These are phyloP conservation scores for Raffaelea albimanens DNA, from an alignment of 2,329 filamentous ascomycete genomes.

Conservation along the genomic window DNA sequence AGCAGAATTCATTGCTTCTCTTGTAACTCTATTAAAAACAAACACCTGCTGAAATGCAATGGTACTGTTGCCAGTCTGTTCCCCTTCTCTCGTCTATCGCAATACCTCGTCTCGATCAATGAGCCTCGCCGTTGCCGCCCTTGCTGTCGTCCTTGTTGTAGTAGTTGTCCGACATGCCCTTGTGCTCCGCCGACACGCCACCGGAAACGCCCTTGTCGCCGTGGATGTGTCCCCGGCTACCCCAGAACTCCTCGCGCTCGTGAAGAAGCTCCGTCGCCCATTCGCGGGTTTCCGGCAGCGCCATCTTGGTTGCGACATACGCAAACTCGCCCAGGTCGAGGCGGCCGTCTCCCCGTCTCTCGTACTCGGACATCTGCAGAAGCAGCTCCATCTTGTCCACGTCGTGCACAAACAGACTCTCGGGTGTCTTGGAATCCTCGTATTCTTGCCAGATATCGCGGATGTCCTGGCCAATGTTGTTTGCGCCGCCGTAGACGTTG, in stretches of 20 bases:
- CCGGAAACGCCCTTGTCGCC: conserved; percentile 33
- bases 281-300: conserved; percentile 64
- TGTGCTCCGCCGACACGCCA: conserved; percentile 26
- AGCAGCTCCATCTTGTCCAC: conserved; percentile 95
- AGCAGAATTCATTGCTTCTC: no score
- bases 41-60: no score
- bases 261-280: conserved; percentile 71
- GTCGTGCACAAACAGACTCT: conserved; percentile 88
- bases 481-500: conserved; percentile 58
- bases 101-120: not conserved
- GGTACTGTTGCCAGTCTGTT: not conserved
- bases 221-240: conserved; percentile 33
- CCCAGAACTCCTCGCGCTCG: conserved; percentile 70
- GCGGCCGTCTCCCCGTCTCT: conserved; percentile 53
- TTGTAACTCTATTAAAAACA: not conserved
- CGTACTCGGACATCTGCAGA: conserved; percentile 94
- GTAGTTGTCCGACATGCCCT: conserved; percentile 38
- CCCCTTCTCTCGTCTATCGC: not conserved
- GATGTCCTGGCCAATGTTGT: conserved; percentile 56
- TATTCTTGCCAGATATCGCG: conserved; percentile 88
- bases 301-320: conserved; percentile 64
- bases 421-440: conserved; percentile 74
- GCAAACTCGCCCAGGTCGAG: conserved; percentile 81
- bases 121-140: not conserved
- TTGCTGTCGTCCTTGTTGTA: conserved; percentile 22